Conservation (phyloP, 2,329 filamentous ascomycete genomes). For the Paecilomyces variotii region DNA sequence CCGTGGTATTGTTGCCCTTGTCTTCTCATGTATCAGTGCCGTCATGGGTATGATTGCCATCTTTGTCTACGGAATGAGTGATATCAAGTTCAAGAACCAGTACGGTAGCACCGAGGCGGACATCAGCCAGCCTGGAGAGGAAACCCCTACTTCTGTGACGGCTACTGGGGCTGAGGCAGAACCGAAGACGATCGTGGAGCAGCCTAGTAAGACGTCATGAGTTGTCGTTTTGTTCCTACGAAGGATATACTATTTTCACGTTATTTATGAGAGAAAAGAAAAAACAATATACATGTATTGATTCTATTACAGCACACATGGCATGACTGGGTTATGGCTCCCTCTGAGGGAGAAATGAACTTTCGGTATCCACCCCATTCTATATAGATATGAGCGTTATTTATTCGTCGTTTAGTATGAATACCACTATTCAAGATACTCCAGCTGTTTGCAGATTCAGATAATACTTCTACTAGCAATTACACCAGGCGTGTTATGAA, state of each 20-base stretch:
- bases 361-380: neutral
- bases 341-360: neutral
- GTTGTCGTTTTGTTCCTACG: neutral
- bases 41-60: conserved; percentile 61
- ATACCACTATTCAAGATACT: neutral
- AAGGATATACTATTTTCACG: neutral
- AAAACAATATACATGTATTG: too few species aligned
- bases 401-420: neutral
- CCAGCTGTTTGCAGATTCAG: neutral
- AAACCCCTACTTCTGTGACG: neutral
- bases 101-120: neutral
- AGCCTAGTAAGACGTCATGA: neutral
- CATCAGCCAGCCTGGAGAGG: neutral
- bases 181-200: neutral
- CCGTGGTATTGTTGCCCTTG: conserved; percentile 64
- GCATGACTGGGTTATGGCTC: too few species aligned
- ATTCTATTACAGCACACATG: too few species aligned
- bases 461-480: too few species aligned
- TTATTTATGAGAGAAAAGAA: neutral
- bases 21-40: conserved; percentile 62
- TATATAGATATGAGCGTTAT: neutral
- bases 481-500: too few species aligned
- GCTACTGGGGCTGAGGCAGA: neutral
- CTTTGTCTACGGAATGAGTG: conserved; percentile 50
- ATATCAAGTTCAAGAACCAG: conserved; percentile 7